Conservation (phyloP, 768 basidiomycete genomes). For the Glaciozyma martinii region DNA sequence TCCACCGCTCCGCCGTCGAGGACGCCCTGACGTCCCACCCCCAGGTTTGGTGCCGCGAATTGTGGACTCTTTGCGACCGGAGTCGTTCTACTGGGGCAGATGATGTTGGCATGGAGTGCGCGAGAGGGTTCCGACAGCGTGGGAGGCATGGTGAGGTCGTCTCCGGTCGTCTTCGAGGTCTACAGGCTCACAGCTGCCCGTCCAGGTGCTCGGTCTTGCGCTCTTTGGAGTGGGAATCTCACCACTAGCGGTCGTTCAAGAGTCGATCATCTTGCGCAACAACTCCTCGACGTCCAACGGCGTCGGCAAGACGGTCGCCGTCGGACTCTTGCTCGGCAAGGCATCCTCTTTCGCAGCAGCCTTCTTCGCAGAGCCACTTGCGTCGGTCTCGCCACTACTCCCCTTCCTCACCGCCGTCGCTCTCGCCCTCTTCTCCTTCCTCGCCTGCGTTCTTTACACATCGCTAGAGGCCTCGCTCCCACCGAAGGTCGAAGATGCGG, state of each 20-base stretch:
- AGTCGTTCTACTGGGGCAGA: conserved; percentile 60
- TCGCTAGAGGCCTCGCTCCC: not conserved
- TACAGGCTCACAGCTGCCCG: not conserved
- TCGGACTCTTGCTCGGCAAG: conserved; percentile 77
- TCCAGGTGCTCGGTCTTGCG: conserved; percentile 53
- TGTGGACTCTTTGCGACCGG: conserved; percentile 68
- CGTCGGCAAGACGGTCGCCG: conserved; percentile 64
- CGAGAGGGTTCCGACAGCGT: conserved; percentile 63
- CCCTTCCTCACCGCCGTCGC: conserved; percentile 64
- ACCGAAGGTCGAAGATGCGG: not conserved
- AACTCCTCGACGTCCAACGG: conserved; percentile 54
- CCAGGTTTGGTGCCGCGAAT: conserved; percentile 60
- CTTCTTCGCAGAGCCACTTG: conserved; percentile 66
- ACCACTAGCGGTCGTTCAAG: conserved; percentile 69
- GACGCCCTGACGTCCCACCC: conserved; percentile 38
- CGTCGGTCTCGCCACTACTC: conserved; percentile 56
- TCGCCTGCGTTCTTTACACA: conserved; percentile 61
- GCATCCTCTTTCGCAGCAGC: conserved; percentile 67
- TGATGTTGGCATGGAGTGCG: conserved; percentile 51
- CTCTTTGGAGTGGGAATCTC: conserved; percentile 70
- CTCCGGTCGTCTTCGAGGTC: accelerated
- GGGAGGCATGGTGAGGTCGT: conserved; percentile 3
- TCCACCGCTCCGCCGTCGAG: too few relatives aligned
- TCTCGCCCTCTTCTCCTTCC: conserved; percentile 58
- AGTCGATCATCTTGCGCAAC: conserved; percentile 74